Base-by-base conservation (phyloP, 805 yeast species). In the Lipomyces yamanashiensis region DNA sequence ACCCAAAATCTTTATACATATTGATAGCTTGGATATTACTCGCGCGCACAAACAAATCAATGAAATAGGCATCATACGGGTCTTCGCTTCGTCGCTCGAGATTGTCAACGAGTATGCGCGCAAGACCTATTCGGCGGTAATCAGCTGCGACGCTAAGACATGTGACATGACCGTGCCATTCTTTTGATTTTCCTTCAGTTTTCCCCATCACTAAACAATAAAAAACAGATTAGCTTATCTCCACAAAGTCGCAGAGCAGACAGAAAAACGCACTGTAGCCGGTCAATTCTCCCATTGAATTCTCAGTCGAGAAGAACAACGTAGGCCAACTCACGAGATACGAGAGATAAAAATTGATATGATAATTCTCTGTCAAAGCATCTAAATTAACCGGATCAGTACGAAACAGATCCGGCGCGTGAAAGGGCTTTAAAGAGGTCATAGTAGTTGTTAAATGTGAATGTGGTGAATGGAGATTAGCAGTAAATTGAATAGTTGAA, bases 111-210 rank as follows among this genome's bases (percentile, higher is more conserved):
- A 95, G 79, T 63, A 84, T 83, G 7, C 92, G 84, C 1, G 98
- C 99, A 45, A 95, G 78, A 1, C 97, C 96, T 15, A 93, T 81
- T 65, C 98, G 79, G 59, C 99, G 78, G 74, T 88, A 93, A 58
- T 85, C 87, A 12, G 90, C 87, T 63, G 88, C 88, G 0, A 95
- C 88, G 0, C 98, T 92, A 2, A 95, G 97, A 0, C 99, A 98
- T 0, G 98, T 91, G 55, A 95, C 92, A 75, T 95, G 99, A 0
- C 96, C 85, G 73, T 95, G 99, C 97, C 98, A 93, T 64, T 92
- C 95, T 53, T 82, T 84, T 5, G 82, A 85, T 43, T 80, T 80
- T 0, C 99, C 99, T 74, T 95, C 99, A 0, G 96, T 87, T 75
- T 95, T 95, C n/a, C 96, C 98, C 85, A 95, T 85, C 96, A 95